Conservation (phyloP, 345 rosid genomes). For the Punica granatum region DNA sequence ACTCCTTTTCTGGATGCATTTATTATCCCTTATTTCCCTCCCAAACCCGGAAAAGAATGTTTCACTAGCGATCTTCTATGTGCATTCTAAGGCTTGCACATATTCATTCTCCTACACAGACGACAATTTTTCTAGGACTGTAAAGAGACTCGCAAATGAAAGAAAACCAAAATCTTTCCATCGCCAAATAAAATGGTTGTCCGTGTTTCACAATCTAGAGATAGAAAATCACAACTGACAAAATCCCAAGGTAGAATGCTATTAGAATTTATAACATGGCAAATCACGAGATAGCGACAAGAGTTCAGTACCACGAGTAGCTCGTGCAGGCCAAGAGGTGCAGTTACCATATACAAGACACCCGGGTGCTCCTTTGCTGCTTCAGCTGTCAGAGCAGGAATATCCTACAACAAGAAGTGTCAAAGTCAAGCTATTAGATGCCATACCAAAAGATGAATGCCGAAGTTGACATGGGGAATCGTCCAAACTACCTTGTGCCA, state of each 20-base stretch:
- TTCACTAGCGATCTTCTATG: neutral
- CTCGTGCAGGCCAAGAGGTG: constrained; percentile 85
- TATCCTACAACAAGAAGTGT: constrained; percentile 38
- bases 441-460: neutral
- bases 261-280: too few relatives aligned
- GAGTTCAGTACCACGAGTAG: constrained; percentile 61
- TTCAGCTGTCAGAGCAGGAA: constrained; percentile 78
- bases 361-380: constrained; percentile 83
- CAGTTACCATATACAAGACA: constrained; percentile 59
- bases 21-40: too few relatives aligned
- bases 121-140: too few relatives aligned
- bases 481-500: constrained; percentile 68
- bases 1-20: too few relatives aligned
- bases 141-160: too few relatives aligned
- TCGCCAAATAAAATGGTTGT: neutral
- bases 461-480: neutral
- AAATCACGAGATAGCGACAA: constrained; percentile 3
- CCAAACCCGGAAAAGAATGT: too few relatives aligned
- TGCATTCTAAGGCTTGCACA: neutral
- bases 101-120: too few relatives aligned
- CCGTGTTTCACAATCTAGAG: neutral
- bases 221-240: too few relatives aligned
- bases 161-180: too few relatives aligned
- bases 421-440: neutral
- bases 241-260: too few relatives aligned